Evolutionary conservation across 2,329 filamentous ascomycete species (phyloP).

Genomic region (Orbilia javanica): DNA sequence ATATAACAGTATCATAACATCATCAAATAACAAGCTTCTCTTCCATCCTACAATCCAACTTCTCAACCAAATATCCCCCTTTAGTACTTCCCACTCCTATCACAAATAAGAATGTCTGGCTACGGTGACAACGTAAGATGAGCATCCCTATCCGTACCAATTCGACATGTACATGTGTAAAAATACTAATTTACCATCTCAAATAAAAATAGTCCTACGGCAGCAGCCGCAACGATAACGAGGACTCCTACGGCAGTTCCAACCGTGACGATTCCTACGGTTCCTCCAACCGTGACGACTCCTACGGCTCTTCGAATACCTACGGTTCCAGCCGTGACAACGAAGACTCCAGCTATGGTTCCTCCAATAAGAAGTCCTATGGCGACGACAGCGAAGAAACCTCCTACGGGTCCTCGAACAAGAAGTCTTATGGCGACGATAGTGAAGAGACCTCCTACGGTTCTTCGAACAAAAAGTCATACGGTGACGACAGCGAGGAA

Average conservation of each 20-base stretch:
- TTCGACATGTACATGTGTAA: neutral
- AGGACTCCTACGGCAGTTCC: slow-evolving; percentile 4
- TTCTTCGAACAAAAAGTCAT: slow-evolving; percentile 62
- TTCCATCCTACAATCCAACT: neutral
- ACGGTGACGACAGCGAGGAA: slow-evolving; percentile 23
- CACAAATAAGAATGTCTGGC: slow-evolving; percentile 46
- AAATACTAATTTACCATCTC: neutral
- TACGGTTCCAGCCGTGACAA: slow-evolving; percentile 3
- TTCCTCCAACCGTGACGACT: slow-evolving; percentile 41
- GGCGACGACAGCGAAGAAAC: slow-evolving; percentile 27
- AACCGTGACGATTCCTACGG: neutral
- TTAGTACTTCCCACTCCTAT: slow-evolving; percentile 7
- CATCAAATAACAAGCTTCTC: slow-evolving; percentile 22
- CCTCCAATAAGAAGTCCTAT: slow-evolving; percentile 10
- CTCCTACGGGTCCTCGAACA: slow-evolving; percentile 8
- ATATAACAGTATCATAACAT: slow-evolving; percentile 22
- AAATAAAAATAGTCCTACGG: slow-evolving; percentile 28
- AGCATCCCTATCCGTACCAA: neutral
- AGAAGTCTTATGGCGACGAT: slow-evolving; percentile 7
- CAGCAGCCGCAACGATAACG: slow-evolving; percentile 11
- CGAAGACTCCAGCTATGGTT: slow-evolving; percentile 26
- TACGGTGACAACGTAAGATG: slow-evolving; percentile 40
- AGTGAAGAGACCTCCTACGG: slow-evolving; percentile 26
- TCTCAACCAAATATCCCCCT: neutral
- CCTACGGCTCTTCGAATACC: slow-evolving; percentile 18